Base-by-base conservation (phyloP, 345 rosid genomes). In the Murraya koenigii region DNA sequence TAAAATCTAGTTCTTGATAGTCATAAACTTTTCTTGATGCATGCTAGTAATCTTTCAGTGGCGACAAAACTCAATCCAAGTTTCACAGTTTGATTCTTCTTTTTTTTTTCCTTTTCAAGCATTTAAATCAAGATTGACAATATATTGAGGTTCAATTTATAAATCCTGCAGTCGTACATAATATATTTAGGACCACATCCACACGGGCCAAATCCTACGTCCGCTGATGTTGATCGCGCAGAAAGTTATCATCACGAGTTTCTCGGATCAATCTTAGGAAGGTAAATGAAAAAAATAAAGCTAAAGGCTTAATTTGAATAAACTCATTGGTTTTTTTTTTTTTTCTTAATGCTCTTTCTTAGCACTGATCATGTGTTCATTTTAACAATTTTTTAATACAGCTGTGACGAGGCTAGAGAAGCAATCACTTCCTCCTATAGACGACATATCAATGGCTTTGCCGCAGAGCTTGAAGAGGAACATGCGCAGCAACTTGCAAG, bases 251-350 rank as follows among this genome's bases (percentile, higher is more conserved):
- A 82, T 66, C 73, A 75, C 47, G 75, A 74, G 8, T 75, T 85
- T 33, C 85, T 82, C 25, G 81, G 75, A 26, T 77, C 87, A 30
- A 77, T 78, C 81, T 39, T 85, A 38, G 87, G 87, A 72, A 82
- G 87, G 87, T 82, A 68, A 69, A 17, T n/a, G 36, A 33, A 33
- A 33, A 33, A 33, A n/a, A n/a, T 3, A 35, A 35, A 35, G 1
- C 3, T 35, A 35, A 35, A 35, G 38, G 7, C 38, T 35, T 5
- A 35, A 35, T 36, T 36, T 7, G 39, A 36, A 36, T 6, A 0
- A 36, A 7, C 8, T 36, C 8, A 1, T 36, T 36, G 8, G 5
- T 6, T 6, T 1, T 36, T 36, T 36, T 36, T n/a, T n/a, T n/a
- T n/a, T n/a, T n/a, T n/a, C n/a, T n/a, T 7, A 7, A 35, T 5